Conservation (phyloP, 768 basidiomycete species). For the Tricholoma sp. region DNA sequence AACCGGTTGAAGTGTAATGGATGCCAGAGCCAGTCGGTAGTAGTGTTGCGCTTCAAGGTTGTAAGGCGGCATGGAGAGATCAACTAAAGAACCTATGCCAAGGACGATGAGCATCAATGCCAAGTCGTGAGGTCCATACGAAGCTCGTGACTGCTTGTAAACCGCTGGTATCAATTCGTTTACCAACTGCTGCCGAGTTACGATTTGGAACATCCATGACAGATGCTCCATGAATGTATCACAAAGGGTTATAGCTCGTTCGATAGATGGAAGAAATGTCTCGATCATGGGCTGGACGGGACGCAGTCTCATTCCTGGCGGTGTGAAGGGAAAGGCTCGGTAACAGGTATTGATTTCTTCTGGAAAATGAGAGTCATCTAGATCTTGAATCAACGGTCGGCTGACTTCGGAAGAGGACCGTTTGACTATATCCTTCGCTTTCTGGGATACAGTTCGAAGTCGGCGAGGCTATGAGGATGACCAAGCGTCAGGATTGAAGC, state of each 20-base stretch:
- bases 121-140: constrained; percentile 44
- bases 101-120: constrained; percentile 43
- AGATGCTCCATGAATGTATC: constrained; percentile 44
- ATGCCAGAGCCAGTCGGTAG: constrained; percentile 40
- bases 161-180: constrained; percentile 41
- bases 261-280: constrained; percentile 38
- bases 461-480: background rate
- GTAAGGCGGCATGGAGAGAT: constrained; percentile 39
- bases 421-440: constrained; percentile 21
- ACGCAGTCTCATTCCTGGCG: constrained; percentile 26
- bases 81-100: constrained; percentile 44
- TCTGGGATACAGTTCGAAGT: constrained; percentile 10
- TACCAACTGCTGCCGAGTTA: constrained; percentile 40
- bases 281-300: constrained; percentile 37
- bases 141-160: constrained; percentile 33
- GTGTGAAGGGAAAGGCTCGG: constrained; percentile 41
- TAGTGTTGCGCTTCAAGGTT: constrained; percentile 50
- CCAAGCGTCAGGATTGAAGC: background rate
- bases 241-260: constrained; percentile 37
- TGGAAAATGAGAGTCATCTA: constrained; percentile 41
- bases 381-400: constrained; percentile 26
- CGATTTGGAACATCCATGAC: constrained; percentile 47
- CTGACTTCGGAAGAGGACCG: constrained; percentile 2
- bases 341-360: constrained; percentile 38
- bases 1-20: constrained; percentile 40